Conservation (phyloP, 352 stramenopile genomes). For the Pythium phragmitis region DNA sequence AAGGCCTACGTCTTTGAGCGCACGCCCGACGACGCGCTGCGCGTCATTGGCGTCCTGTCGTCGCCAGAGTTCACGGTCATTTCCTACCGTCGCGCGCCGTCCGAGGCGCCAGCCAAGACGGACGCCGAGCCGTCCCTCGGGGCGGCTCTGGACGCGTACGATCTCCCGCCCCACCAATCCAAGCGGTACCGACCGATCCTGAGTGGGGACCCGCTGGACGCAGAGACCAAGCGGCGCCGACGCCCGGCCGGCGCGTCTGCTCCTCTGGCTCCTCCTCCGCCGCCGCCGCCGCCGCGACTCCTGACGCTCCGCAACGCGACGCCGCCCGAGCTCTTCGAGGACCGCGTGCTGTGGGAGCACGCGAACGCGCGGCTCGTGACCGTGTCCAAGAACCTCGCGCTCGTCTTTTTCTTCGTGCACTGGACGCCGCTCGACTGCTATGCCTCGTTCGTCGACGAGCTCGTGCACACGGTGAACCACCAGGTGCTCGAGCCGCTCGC, state of each 20-base stretch:
- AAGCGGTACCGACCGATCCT: constrained; percentile 3
- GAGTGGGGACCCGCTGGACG: constrained; percentile 3
- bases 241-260: background rate
- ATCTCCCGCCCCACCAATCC: background rate
- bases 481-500: constrained; percentile 34
- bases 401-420: constrained; percentile 45
- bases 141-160: background rate
- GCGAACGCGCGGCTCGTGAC: constrained; percentile 35
- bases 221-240: constrained; percentile 12
- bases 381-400: constrained; percentile 60
- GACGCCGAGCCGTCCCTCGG: constrained; percentile 11
- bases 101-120: constrained; percentile 24
- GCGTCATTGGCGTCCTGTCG: constrained; percentile 43
- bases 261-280: background rate
- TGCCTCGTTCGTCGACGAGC: constrained; percentile 43
- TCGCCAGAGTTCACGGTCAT: constrained; percentile 73
- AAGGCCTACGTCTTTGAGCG: constrained; percentile 44
- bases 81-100: constrained; percentile 60
- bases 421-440: constrained; percentile 53
- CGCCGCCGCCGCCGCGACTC: background rate
- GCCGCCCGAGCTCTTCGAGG: constrained; percentile 33
- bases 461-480: constrained; percentile 42
- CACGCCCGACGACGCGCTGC: constrained; percentile 36
- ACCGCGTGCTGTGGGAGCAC: constrained; percentile 60
- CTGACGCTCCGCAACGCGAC: constrained; percentile 18